Percentiles rank a stretch among this genome's conserved stretches.
These are phyloP conservation scores for Ustanciosporium gigantosporum DNA, from an alignment of 1,284 basidiomycete genomes.

Conservation along the genomic window DNA sequence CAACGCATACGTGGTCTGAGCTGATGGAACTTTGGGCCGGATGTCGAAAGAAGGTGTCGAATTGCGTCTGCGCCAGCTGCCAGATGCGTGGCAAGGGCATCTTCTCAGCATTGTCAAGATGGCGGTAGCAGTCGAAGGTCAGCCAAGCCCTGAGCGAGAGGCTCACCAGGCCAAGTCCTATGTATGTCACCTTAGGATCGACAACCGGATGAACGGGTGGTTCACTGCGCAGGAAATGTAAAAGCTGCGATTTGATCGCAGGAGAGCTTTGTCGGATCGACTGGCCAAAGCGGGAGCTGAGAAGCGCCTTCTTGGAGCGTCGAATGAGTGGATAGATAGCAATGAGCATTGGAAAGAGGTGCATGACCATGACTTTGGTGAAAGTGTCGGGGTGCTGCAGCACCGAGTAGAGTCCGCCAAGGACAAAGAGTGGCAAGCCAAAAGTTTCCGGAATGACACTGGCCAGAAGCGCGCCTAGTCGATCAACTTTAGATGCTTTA, in stretches of 20 bases:
- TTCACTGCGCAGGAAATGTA: too few species aligned
- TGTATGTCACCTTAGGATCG: slow-evolving; percentile 14
- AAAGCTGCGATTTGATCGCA: background rate
- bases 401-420: slow-evolving; percentile 66
- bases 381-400: slow-evolving; percentile 66
- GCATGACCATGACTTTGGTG: slow-evolving; percentile 70
- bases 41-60: slow-evolving; percentile 28
- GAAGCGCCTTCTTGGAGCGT: background rate
- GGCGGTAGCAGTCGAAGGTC: slow-evolving; percentile 6
- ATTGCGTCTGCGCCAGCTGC: background rate
- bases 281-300: background rate
- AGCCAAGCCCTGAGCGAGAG: slow-evolving; percentile 14
- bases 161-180: slow-evolving; percentile 14
- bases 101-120: background rate
- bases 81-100: background rate
- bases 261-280: background rate
- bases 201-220: too few species aligned
- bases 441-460: slow-evolving; percentile 16
- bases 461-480: slow-evolving; percentile 3
- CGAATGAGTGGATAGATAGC: slow-evolving; percentile 62
- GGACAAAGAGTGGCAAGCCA: slow-evolving; percentile 61
- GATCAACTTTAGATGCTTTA: background rate
- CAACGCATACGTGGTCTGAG: slow-evolving; percentile 34
- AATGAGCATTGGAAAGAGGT: slow-evolving; percentile 68
- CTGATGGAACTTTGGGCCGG: slow-evolving; percentile 40